Conservation (phyloP, 176 grass and related monocot species). For the Triticum turgidum region DNA sequence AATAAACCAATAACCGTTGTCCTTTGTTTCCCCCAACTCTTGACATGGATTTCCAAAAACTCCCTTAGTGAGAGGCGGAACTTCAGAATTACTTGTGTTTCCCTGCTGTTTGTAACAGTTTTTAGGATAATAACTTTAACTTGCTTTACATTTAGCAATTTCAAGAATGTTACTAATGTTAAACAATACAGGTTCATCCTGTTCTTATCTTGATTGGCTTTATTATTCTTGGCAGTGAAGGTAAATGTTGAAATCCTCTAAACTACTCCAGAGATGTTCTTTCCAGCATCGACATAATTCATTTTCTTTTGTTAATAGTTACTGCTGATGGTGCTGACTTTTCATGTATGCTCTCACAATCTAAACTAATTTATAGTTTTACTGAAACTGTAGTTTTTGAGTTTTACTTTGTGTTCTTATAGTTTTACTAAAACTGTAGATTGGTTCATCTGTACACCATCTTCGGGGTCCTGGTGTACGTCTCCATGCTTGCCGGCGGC, state of each 20-base stretch:
- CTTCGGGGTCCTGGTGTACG: too few relatives aligned
- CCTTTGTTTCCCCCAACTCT: neutral
- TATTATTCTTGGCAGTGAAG: constrained; percentile 84
- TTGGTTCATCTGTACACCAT: too few relatives aligned
- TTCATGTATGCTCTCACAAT: too few relatives aligned
- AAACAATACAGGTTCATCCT: constrained; percentile 71
- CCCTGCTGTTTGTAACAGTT: neutral
- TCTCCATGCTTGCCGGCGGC: too few relatives aligned
- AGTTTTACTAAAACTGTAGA: too few relatives aligned
- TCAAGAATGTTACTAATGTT: neutral
- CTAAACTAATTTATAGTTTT: too few relatives aligned
- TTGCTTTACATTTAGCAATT: neutral
- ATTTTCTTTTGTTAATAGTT: too few relatives aligned
- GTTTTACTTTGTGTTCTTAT: too few relatives aligned
- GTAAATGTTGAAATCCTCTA: constrained; percentile 21
- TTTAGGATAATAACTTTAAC: neutral
- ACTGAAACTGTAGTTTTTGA: too few relatives aligned
- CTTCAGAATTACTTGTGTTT: neutral
- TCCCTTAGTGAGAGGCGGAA: neutral
- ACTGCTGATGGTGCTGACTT: too few relatives aligned
- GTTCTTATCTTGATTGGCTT: constrained; percentile 96
- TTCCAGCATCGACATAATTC: too few relatives aligned
- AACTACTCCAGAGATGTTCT: too few relatives aligned
- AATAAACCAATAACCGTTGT: neutral
- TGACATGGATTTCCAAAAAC: neutral